phyloP scores from a whole-genome alignment of 2,329 filamentous ascomycete species.

The Fusarium azukiicola region DNA sequence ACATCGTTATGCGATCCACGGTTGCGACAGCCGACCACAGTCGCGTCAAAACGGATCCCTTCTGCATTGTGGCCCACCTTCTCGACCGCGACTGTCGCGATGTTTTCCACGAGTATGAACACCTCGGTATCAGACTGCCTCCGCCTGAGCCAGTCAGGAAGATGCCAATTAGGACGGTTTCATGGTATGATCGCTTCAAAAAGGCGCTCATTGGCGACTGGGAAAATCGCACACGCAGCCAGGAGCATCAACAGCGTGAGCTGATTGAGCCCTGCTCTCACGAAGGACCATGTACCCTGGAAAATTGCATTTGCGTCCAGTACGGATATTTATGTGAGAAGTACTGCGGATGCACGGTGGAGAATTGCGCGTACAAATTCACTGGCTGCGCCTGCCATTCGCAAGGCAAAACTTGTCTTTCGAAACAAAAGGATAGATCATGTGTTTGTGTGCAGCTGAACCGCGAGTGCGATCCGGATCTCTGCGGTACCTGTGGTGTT shows the following conservation, averaged over 20 bases:
- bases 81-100: conserved; percentile 75
- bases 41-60: conserved; percentile 64
- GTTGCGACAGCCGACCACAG: conserved; percentile 67
- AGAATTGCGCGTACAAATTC: conserved; percentile 81
- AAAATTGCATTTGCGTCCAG: conserved; percentile 82
- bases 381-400: conserved; percentile 83
- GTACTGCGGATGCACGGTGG: conserved; percentile 82
- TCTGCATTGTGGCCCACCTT: conserved; percentile 73
- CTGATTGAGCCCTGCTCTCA: conserved; percentile 85
- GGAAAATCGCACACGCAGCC: conserved; percentile 75
- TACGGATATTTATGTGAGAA: conserved; percentile 85
- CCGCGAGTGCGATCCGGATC: conserved; percentile 89
- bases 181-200: conserved; percentile 78
- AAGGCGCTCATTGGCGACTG: conserved; percentile 77
- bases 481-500: conserved; percentile 87
- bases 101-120: conserved; percentile 63
- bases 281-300: conserved; percentile 81
- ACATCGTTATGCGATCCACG: conserved; percentile 70
- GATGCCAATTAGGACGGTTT: conserved; percentile 67
- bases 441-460: conserved; percentile 88
- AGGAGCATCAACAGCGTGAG: conserved; percentile 77
- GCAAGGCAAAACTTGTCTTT: conserved; percentile 78
- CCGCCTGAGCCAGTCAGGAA: conserved; percentile 53
- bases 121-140: conserved; percentile 53
- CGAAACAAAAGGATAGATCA: conserved; percentile 76